A percentile compares a stretch with the other conserved stretches of the same genome.
Evolutionary conservation across 805 yeast genomes (phyloP).

Genomic region (Grigorovia transvaalensis): DNA sequence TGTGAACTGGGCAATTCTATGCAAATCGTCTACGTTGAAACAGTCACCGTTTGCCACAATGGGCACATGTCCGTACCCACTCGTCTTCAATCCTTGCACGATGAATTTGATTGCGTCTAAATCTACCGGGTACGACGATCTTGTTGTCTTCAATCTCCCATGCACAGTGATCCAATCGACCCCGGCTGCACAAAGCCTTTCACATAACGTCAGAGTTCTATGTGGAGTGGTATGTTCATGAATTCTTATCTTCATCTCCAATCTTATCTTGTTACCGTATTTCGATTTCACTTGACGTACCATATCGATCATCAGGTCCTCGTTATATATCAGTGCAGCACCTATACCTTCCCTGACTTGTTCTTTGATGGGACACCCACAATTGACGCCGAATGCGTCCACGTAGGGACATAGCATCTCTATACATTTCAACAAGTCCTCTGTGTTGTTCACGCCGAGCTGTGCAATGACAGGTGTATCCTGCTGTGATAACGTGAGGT

Average conservation of each 20-base stretch:
- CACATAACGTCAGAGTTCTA: constrained; percentile 65
- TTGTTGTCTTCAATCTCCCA: constrained; percentile 76
- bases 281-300: constrained; percentile 69
- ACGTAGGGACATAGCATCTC: constrained; percentile 84
- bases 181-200: constrained; percentile 70
- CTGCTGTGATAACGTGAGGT: constrained; percentile 65
- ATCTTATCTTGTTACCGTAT: constrained; percentile 60
- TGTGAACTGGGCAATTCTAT: constrained; percentile 49
- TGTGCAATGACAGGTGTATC: constrained; percentile 78
- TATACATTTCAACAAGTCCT: constrained; percentile 71
- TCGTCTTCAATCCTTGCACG: constrained; percentile 30
- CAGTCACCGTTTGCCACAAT: constrained; percentile 99
- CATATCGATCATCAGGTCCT: constrained; percentile 73
- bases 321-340: constrained; percentile 82
- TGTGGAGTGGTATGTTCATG: constrained; percentile 50
- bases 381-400: constrained; percentile 90
- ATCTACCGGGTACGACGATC: constrained; percentile 77
- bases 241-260: constrained; percentile 88
- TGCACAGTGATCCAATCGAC: constrained; percentile 92
- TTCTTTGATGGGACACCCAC: constrained; percentile 95
- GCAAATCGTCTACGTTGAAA: constrained; percentile 54
- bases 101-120: constrained; percentile 68
- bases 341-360: constrained; percentile 95
- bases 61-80: constrained; percentile 45
- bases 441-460: constrained; percentile 78